Percentiles rank a stretch among this genome's conserved stretches.
These are phyloP conservation scores for Phytophthora boehmeriae DNA, from an alignment of 352 stramenopile genomes.

Conservation along the genomic window DNA sequence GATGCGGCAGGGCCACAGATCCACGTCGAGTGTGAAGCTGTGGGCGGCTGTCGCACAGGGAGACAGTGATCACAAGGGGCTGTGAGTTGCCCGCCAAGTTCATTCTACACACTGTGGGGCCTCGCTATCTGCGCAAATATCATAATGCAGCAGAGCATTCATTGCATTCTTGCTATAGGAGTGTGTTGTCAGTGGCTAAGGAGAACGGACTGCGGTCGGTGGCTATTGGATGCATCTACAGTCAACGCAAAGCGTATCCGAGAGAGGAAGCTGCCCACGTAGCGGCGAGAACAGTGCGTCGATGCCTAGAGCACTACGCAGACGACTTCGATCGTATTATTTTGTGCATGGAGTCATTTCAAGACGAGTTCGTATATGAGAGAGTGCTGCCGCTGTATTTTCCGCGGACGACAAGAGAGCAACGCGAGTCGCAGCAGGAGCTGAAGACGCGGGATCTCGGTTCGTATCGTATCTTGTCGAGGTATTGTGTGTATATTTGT, in stretches of 20 bases:
- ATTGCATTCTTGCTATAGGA: slow-evolving; percentile 84
- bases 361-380: slow-evolving; percentile 72
- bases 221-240: slow-evolving; percentile 82
- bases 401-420: slow-evolving; percentile 50
- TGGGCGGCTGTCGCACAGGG: slow-evolving; percentile 71
- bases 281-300: slow-evolving; percentile 65
- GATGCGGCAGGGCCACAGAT: slow-evolving; percentile 76
- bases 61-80: slow-evolving; percentile 82
- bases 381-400: slow-evolving; percentile 78
- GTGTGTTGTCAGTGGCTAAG: slow-evolving; percentile 62
- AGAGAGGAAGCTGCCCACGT: slow-evolving; percentile 80
- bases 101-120: slow-evolving; percentile 87
- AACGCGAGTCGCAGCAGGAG: slow-evolving; percentile 27
- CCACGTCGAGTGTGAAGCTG: slow-evolving; percentile 68
- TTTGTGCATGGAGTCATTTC: slow-evolving; percentile 64
- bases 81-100: slow-evolving; percentile 72
- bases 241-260: slow-evolving; percentile 74
- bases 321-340: slow-evolving; percentile 66
- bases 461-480: slow-evolving; percentile 12
- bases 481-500: background rate
- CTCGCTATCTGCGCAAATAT: slow-evolving; percentile 83
- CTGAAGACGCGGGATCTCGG: slow-evolving; percentile 47
- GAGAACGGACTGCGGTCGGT: slow-evolving; percentile 68
- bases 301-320: slow-evolving; percentile 79
- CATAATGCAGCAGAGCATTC: slow-evolving; percentile 80